Evolutionary conservation across 768 basidiomycete species (phyloP).

Genomic region (Kwoniella heveanensis): DNA sequence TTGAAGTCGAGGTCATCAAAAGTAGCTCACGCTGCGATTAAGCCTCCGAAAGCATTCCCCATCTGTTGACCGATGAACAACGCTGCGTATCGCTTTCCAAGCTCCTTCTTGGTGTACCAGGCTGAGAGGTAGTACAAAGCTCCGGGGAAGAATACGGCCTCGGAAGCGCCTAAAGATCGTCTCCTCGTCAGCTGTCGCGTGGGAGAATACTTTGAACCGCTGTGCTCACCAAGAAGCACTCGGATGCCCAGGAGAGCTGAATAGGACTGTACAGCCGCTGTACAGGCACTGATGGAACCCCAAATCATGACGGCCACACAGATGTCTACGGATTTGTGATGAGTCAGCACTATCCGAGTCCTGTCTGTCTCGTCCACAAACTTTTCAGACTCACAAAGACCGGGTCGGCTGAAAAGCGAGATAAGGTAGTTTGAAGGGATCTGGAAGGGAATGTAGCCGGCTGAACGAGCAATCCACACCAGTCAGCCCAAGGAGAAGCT

Average conservation of each 20-base stretch:
- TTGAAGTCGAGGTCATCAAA: too few species aligned
- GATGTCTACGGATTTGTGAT: constrained; percentile 31
- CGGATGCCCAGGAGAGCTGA: constrained; percentile 29
- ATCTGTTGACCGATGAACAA: constrained; percentile 48
- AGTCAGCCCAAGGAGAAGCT: background rate
- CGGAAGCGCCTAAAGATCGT: constrained; percentile 1
- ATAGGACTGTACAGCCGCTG: constrained; percentile 38
- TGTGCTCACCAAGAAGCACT: constrained; percentile 27
- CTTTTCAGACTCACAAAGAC: constrained; percentile 30
- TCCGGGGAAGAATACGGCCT: constrained; percentile 45
- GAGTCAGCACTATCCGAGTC: background rate
- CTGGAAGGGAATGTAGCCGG: constrained; percentile 38
- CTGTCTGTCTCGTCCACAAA: background rate
- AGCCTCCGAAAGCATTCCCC: constrained; percentile 49
- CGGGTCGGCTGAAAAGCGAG: constrained; percentile 37
- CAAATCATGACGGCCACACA: constrained; percentile 32
- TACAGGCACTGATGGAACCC: constrained; percentile 36
- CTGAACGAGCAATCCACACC: background rate
- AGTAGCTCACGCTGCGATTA: constrained; percentile 36
- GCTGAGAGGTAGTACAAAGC: constrained; percentile 42
- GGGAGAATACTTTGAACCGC: too few species aligned
- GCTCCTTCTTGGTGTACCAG: constrained; percentile 45
- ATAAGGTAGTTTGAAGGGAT: constrained; percentile 50
- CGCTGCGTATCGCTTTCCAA: constrained; percentile 41
- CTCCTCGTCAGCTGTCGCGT: too few species aligned